Conservation (phyloP, 495 filamentous ascomycete species). For the Penicillium crystallinum region DNA sequence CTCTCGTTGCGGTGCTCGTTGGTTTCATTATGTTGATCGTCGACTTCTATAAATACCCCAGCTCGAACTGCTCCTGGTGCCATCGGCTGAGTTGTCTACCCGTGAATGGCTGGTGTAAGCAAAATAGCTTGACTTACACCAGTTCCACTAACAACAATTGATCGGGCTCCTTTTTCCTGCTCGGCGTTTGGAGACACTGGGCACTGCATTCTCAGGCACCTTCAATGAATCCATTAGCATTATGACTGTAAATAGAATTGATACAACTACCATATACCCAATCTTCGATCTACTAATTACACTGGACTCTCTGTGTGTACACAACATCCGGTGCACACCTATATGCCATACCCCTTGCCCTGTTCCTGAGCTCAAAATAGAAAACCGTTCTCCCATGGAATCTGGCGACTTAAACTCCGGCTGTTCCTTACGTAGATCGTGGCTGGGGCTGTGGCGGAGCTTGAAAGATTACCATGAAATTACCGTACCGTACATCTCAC, state of each 20-base stretch:
- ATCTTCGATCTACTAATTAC: background rate
- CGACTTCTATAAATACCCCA: conserved; percentile 79
- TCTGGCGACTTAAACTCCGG: background rate
- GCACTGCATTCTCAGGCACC: background rate
- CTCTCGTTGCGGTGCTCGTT: conserved; percentile 70
- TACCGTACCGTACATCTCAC: conserved; percentile 2
- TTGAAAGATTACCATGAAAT: background rate
- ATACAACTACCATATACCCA: background rate
- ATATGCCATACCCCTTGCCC: background rate
- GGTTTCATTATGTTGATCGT: conserved; percentile 79
- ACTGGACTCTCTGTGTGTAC: too few species aligned
- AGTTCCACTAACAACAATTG: conserved; percentile 5
- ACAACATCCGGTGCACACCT: background rate
- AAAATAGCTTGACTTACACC: conserved; percentile 46
- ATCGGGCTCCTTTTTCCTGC: background rate
- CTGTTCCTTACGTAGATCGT: background rate
- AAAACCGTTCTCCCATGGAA: background rate
- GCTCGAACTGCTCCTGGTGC: conserved; percentile 78
- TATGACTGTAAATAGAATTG: conserved; percentile 16
- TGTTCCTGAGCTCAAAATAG: conserved; percentile 1
- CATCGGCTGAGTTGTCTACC: conserved; percentile 87
- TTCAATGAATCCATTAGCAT: background rate
- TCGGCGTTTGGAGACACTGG: background rate
- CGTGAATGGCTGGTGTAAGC: conserved; percentile 73
- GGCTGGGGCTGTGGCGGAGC: conserved; percentile 5